Conservation (phyloP, 2,329 filamentous ascomycete genomes). For the Harringtonia aguacate region DNA sequence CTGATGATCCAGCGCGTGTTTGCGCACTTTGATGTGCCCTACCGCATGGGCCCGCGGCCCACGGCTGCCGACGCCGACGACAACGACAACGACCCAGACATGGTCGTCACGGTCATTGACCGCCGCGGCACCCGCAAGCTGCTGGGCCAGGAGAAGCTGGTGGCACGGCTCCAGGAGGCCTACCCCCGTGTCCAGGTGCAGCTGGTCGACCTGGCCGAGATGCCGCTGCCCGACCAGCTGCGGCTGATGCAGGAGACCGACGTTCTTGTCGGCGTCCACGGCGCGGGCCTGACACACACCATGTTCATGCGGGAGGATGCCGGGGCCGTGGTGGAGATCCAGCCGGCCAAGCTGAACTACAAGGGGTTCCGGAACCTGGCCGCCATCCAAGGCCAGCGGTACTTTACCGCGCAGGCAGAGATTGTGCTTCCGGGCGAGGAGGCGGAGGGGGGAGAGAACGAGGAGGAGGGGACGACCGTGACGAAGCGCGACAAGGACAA, state of each 20-base stretch:
- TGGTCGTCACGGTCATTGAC: no score
- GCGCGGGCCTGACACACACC: conserved; percentile 29
- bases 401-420: conserved; percentile 24
- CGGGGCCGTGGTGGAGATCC: conserved; percentile 27
- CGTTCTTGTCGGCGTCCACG: conserved; percentile 31
- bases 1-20: no score
- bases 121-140: no score
- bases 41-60: no score
- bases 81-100: no score
- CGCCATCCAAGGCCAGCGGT: conserved; percentile 22
- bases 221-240: conserved; percentile 27
- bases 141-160: no score
- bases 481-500: neutral
- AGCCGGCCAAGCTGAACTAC: conserved; percentile 23
- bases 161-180: no score
- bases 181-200: neutral
- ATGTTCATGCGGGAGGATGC: conserved; percentile 25
- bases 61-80: no score
- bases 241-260: conserved; percentile 24
- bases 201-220: conserved; percentile 24
- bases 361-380: conserved; percentile 32
- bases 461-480: neutral
- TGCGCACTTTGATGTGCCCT: no score
- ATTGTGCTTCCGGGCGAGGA: conserved; percentile 1
- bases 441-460: neutral